Percentiles rank a stretch among this genome's conserved stretches.
These are phyloP conservation scores for Agaricus blazei DNA, from an alignment of 768 basidiomycete species.

Conservation along the genomic window DNA sequence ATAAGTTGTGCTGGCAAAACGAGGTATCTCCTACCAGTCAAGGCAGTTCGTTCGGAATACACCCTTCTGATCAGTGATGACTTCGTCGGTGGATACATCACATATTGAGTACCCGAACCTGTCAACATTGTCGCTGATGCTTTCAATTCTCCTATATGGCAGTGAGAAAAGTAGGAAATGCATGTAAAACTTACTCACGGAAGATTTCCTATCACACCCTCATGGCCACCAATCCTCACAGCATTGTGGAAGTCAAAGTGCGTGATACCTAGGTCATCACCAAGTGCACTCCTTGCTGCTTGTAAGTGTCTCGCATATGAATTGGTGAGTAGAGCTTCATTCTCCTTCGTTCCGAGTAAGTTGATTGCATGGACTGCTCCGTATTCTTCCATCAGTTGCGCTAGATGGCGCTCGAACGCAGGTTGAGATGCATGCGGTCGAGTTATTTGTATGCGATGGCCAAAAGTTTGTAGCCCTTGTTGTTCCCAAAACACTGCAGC, in stretches of 20 bases:
- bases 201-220: constrained; percentile 74
- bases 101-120: constrained; percentile 84
- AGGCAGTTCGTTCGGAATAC: constrained; percentile 93
- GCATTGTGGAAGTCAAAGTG: constrained; percentile 93
- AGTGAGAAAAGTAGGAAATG: constrained; percentile 9
- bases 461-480: constrained; percentile 91
- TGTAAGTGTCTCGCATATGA: constrained; percentile 82
- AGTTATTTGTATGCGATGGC: constrained; percentile 91
- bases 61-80: constrained; percentile 86
- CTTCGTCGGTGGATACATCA: constrained; percentile 56
- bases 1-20: constrained; percentile 1
- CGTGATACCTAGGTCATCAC: constrained; percentile 71
- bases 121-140: constrained; percentile 61
- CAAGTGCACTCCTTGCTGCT: constrained; percentile 54
- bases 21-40: constrained; percentile 64
- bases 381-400: constrained; percentile 83
- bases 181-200: constrained; percentile 31
- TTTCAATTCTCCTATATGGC: constrained; percentile 48
- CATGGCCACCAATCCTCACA: constrained; percentile 80
- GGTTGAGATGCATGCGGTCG: constrained; percentile 95
- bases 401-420: constrained; percentile 93
- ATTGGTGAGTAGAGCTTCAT: constrained; percentile 77
- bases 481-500: constrained; percentile 96
- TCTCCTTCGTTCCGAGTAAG: constrained; percentile 87
- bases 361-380: constrained; percentile 84